Percentiles rank a stretch among this genome's conserved stretches.
Evolutionary conservation across 2,329 filamentous ascomycete genomes (phyloP).

Genomic region (Colletotrichum sp.): DNA sequence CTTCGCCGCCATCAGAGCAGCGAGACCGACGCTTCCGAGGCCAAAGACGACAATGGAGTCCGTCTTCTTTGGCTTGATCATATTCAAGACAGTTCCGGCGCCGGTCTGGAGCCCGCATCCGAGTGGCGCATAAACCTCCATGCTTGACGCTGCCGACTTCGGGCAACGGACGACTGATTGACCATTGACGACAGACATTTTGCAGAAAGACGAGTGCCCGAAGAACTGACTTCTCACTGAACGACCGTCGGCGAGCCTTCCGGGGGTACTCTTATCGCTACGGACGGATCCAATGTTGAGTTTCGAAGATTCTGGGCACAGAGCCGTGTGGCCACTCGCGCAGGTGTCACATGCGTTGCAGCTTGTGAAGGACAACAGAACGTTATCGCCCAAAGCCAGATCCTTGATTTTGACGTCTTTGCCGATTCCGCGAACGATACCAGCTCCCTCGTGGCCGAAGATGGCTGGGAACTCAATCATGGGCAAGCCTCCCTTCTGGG

Average conservation of each 20-base stretch:
- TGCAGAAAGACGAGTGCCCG: constrained; percentile 97
- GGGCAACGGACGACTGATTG: constrained; percentile 91
- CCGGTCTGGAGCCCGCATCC: constrained; percentile 99
- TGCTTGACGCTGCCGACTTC: constrained; percentile 97
- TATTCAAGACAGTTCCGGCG: constrained; percentile 93
- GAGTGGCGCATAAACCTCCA: constrained; percentile 58
- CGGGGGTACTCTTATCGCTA: constrained; percentile 76
- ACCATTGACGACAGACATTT: constrained; percentile 97
- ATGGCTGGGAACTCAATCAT: constrained; percentile 73
- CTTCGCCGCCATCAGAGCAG: constrained; percentile 87
- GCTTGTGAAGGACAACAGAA: constrained; percentile 90
- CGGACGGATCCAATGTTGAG: constrained; percentile 81
- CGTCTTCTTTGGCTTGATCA: constrained; percentile 88
- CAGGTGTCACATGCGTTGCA: constrained; percentile 99
- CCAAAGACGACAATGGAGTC: constrained; percentile 92
- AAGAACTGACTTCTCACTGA: constrained; percentile 92
- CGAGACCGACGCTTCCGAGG: constrained; percentile 93
- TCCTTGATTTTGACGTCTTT: constrained; percentile 95
- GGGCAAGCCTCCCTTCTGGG: neutral
- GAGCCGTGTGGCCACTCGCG: constrained; percentile 98
- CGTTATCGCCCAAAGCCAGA: constrained; percentile 86
- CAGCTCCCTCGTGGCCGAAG: constrained; percentile 89
- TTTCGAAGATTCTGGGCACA: constrained; percentile 56
- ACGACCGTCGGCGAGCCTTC: constrained; percentile 92
- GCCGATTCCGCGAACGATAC: constrained; percentile 89